These are phyloP conservation scores for Vigna angularis DNA, from an alignment of 306 rosid species.

Conservation along the genomic window DNA sequence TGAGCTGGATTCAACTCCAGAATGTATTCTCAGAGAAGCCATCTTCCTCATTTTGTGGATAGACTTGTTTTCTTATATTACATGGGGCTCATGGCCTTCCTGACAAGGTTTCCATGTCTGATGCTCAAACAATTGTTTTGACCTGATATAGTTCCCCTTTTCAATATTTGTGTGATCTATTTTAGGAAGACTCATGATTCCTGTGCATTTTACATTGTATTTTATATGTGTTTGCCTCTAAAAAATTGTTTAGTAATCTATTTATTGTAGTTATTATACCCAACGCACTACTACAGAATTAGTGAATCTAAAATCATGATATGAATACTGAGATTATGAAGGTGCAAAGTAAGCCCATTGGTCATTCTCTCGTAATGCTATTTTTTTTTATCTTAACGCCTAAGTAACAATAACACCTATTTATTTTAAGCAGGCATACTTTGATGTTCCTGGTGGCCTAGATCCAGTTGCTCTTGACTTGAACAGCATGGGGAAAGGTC, in stretches of 20 bases:
- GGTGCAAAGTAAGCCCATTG: conserved; percentile 8
- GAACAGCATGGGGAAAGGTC: conserved; percentile 99
- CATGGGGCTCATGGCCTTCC: not conserved
- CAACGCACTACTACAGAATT: not conserved
- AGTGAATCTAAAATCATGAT: conserved; percentile 23
- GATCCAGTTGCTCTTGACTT: conserved; percentile 90
- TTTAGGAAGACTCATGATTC: conserved; percentile 14
- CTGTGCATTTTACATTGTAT: not conserved
- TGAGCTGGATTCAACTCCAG: no score
- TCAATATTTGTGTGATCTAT: not conserved
- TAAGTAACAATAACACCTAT: conserved; percentile 28
- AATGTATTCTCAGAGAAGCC: no score
- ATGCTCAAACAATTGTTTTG: not conserved
- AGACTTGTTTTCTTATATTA: no score
- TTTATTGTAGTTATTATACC: conserved; percentile 1
- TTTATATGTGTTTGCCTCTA: not conserved
- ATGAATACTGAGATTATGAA: not conserved
- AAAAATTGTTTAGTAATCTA: not conserved
- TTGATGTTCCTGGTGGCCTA: conserved; percentile 76
- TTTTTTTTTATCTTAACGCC: not conserved
- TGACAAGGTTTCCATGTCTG: not conserved
- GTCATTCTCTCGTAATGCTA: conserved; percentile 15
- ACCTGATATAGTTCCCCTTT: not conserved
- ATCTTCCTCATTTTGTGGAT: no score
- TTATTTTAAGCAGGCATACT: conserved; percentile 66